A percentile compares a stretch with the other conserved stretches of the same genome.
Conservation (phyloP, 2,329 filamentous ascomycete genomes). For the Graphilbum sp. region DNA sequence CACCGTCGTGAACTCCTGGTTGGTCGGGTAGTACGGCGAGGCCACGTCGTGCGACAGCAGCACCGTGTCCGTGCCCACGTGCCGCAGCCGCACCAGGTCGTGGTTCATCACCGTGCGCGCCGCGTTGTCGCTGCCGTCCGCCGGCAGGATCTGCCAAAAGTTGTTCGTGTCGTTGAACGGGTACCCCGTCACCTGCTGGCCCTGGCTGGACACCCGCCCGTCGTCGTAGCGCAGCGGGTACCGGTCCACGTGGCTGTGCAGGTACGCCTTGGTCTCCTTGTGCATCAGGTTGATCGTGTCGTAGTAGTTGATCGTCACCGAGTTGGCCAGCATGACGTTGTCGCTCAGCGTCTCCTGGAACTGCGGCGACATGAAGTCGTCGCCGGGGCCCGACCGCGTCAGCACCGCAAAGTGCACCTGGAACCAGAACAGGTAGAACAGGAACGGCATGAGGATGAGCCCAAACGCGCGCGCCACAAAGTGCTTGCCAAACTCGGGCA, state of each 20-base stretch:
- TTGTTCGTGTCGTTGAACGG: conserved; percentile 99
- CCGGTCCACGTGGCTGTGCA: conserved; percentile 78
- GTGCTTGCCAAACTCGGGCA: conserved; percentile 74
- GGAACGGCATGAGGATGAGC: conserved; percentile 78
- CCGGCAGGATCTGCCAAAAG: conserved; percentile 83
- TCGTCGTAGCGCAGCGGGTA: conserved; percentile 96
- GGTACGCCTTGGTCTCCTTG: conserved; percentile 93
- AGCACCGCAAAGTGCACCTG: conserved; percentile 95
- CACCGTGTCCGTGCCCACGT: conserved; percentile 69
- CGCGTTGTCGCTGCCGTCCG: conserved; percentile 35
- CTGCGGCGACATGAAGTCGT: conserved; percentile 97
- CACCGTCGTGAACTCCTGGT: conserved; percentile 93
- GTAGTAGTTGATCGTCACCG: conserved; percentile 76
- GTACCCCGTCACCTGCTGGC: conserved; percentile 95
- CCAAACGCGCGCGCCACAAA: conserved; percentile 76
- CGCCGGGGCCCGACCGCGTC: conserved; percentile 74
- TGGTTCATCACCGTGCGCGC: conserved; percentile 62
- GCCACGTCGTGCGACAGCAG: conserved; percentile 93
- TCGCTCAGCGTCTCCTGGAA: conserved; percentile 96
- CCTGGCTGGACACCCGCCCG: conserved; percentile 90
- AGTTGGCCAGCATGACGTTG: conserved; percentile 80
- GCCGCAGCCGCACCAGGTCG: conserved; percentile 72
- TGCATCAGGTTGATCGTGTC: conserved; percentile 78
- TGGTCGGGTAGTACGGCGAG: conserved; percentile 89
- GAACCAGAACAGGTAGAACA: conserved; percentile 99